Conservation (phyloP, 2,329 filamentous ascomycete species). For the Ophiocordyceps robertsii region DNA sequence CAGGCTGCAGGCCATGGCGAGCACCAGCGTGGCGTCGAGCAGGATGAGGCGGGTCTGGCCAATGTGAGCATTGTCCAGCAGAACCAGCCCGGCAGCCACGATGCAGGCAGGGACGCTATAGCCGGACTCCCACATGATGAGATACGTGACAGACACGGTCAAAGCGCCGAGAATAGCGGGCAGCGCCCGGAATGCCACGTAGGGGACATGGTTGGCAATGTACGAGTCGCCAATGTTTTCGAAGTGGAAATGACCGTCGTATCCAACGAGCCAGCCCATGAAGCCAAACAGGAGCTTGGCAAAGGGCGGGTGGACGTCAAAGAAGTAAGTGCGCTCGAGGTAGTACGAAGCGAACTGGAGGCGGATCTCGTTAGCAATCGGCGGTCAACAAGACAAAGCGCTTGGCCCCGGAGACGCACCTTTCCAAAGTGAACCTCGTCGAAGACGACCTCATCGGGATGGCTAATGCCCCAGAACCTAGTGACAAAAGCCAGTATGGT, state of each 20-base stretch:
- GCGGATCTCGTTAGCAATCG: neutral
- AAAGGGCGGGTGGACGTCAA: conserved; percentile 97
- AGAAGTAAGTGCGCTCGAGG: conserved; percentile 95
- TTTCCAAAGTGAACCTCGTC: conserved; percentile 99
- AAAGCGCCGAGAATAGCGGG: conserved; percentile 84
- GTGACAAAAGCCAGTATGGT: conserved; percentile 80
- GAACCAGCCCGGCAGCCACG: conserved; percentile 69
- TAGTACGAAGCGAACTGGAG: conserved; percentile 63
- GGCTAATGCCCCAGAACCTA: conserved; percentile 89
- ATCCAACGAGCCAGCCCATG: conserved; percentile 94
- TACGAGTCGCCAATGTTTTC: conserved; percentile 99
- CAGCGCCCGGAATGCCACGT: conserved; percentile 88
- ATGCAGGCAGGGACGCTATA: conserved; percentile 91
- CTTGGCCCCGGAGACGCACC: conserved; percentile 38
- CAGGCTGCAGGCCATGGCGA: conserved; percentile 92
- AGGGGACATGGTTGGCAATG: conserved; percentile 91
- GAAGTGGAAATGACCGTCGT: conserved; percentile 93
- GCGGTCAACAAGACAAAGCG: neutral
- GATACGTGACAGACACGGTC: conserved; percentile 84
- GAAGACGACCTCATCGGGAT: conserved; percentile 94
- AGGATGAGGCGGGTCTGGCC: conserved; percentile 92
- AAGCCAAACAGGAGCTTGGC: conserved; percentile 96
- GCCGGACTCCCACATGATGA: conserved; percentile 99
- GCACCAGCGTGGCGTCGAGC: conserved; percentile 82
- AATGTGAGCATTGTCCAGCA: conserved; percentile 96